phyloP scores from a whole-genome alignment of 164 flowering plant genomes.

The Vitis cinerea region DNA sequence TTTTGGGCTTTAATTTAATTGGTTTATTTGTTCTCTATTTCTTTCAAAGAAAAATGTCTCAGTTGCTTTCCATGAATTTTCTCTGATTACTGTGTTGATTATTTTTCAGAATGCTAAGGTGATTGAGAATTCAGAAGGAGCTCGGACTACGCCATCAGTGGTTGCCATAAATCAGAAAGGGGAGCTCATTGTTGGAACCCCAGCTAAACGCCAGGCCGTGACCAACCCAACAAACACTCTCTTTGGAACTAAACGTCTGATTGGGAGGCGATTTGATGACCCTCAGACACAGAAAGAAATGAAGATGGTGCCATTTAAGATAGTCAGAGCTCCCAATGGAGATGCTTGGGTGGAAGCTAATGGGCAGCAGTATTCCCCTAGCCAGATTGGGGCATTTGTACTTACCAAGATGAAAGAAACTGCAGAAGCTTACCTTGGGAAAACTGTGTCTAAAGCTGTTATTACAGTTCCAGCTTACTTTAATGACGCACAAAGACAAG shows the following conservation, averaged over 20 bases:
- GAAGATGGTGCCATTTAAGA: conserved; percentile 76
- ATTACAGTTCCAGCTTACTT: conserved; percentile 75
- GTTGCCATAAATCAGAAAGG: conserved; percentile 62
- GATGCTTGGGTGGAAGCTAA: conserved; percentile 80
- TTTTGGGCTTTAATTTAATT: background rate
- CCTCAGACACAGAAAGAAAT: conserved; percentile 70
- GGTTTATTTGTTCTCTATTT: background rate
- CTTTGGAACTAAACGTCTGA: conserved; percentile 62
- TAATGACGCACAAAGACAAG: conserved; percentile 77
- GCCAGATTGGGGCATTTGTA: conserved; percentile 73
- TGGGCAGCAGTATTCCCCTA: conserved; percentile 64
- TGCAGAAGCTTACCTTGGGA: conserved; percentile 66
- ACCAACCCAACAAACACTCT: conserved; percentile 65
- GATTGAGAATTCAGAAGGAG: conserved; percentile 73
- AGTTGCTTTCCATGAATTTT: no score
- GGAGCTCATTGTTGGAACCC: conserved; percentile 60
- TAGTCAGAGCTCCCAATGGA: conserved; percentile 67
- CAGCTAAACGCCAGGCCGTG: conserved; percentile 76
- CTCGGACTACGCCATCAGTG: conserved; percentile 70
- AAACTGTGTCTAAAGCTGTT: conserved; percentile 57
- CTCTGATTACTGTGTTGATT: background rate
- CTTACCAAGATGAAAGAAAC: conserved; percentile 78
- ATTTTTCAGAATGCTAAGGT: conserved; percentile 50
- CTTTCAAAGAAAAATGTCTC: background rate
- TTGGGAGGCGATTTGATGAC: conserved; percentile 66